phyloP scores from a whole-genome alignment of 129 eudicot genomes.

The Deinandra increscens region DNA sequence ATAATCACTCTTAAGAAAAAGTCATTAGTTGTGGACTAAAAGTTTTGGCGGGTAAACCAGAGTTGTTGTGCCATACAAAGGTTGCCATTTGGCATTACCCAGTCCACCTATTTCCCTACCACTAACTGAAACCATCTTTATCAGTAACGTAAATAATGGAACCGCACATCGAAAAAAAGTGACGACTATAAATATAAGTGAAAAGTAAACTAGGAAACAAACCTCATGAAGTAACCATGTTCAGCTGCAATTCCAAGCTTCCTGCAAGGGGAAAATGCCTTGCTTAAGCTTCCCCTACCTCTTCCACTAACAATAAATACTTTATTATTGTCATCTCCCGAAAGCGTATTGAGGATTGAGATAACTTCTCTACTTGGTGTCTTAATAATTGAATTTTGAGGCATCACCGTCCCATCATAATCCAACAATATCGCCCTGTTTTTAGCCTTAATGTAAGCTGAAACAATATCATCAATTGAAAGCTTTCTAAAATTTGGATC shows the following conservation, averaged over 20 bases:
- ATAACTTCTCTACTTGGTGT: constrained; percentile 70
- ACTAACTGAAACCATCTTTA: background rate
- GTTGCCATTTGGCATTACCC: background rate
- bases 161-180: background rate
- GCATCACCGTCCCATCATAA: constrained; percentile 94
- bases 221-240: constrained; percentile 96
- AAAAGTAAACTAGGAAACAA: constrained; percentile 9
- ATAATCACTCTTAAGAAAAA: background rate
- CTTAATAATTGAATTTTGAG: constrained; percentile 68
- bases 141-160: background rate
- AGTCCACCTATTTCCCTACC: constrained; percentile 2
- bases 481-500: constrained; percentile 91
- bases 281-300: constrained; percentile 74
- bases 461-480: constrained; percentile 63
- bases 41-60: background rate
- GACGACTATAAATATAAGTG: background rate
- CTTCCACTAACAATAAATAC: constrained; percentile 94
- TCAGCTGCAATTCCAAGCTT: constrained; percentile 93
- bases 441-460: constrained; percentile 57
- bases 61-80: background rate
- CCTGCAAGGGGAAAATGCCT: constrained; percentile 66
- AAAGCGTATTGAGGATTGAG: constrained; percentile 58
- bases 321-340: constrained; percentile 57
- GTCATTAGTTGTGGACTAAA: background rate
- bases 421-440: constrained; percentile 80